A percentile compares a stretch with the other conserved stretches of the same genome.
Conservation (phyloP, 1,284 basidiomycete species). For the Thecaphora thlaspeos region DNA sequence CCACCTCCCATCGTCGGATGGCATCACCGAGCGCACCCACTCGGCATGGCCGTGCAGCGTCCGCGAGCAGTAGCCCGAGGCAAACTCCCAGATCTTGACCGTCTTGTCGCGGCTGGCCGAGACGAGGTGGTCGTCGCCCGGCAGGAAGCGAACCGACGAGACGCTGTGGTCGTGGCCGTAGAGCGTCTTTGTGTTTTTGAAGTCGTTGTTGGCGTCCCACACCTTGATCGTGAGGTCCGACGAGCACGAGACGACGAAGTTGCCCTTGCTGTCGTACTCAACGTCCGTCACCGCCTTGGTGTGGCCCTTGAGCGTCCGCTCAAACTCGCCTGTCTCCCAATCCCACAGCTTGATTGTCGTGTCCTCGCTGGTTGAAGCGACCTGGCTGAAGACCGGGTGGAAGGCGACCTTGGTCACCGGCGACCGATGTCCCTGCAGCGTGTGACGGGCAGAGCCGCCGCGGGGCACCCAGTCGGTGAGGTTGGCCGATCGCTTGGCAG, state of each 20-base stretch:
- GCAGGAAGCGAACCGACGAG: conserved; percentile 78
- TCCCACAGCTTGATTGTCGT: conserved; percentile 89
- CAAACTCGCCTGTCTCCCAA: conserved; percentile 91
- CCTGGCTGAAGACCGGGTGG: conserved; percentile 78
- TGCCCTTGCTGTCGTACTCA: conserved; percentile 82
- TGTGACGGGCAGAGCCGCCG: conserved; percentile 70
- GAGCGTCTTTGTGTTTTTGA: conserved; percentile 81
- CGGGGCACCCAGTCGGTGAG: conserved; percentile 79
- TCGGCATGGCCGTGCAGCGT: conserved; percentile 65
- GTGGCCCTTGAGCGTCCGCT: conserved; percentile 85
- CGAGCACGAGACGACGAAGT: conserved; percentile 78
- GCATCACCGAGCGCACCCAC: conserved; percentile 70
- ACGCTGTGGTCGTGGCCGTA: conserved; percentile 89
- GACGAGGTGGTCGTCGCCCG: conserved; percentile 77
- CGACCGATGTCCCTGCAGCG: conserved; percentile 75
- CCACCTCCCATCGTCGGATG: conserved; percentile 73
- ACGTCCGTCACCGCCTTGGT: conserved; percentile 83
- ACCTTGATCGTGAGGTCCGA: conserved; percentile 86
- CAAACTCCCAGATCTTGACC: conserved; percentile 80
- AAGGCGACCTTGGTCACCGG: conserved; percentile 77
- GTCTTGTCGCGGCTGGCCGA: conserved; percentile 83
- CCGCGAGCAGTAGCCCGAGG: conserved; percentile 65
- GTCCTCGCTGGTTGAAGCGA: conserved; percentile 84
- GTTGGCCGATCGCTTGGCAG: conserved; percentile 68
- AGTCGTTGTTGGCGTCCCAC: conserved; percentile 85